Evolutionary conservation across 352 stramenopile species (phyloP), one percentile per base, ranked within the genome.

Genomic region (Elongisporangium senticosum): DNA sequence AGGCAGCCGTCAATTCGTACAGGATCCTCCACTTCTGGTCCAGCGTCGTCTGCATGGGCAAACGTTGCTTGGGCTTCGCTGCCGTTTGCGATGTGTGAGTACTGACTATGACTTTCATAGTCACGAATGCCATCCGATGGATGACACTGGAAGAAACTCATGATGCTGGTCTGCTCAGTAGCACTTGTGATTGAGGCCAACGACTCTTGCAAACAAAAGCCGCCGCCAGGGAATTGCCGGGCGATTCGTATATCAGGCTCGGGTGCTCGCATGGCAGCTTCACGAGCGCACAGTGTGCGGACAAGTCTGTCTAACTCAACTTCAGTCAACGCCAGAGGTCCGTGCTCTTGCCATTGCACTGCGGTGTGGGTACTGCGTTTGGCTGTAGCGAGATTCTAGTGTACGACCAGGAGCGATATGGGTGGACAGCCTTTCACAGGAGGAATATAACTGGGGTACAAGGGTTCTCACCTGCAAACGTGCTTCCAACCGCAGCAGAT

Each of bases 191-290:
- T 26, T 21, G 22, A 17, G 7, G 15, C 49, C 4, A 64, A 26
- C 14, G 51, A 67, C 51, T 64, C 68, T 14, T 80, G 74, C 2
- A 83, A 55, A 21, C 69, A 74, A 17, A 78, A 83, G 3, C 39
- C 37, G 15, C 51, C 58, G 14, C 40, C 55, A 3, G 15, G 33
- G 8, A 62, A 59, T 17, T 56, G 20, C 8, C 72, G 62, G 1
- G 65, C n/a, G 13, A 75, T 53, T 2, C 21, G 15, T 17, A 71
- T 7, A 7, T 75, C 60, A 0, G 68, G 65, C 15, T 64, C 58
- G 1, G 51, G 5, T 1, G 61, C 51, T 1, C 57, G 68, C 66
- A 80, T 71, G 22, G 61, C 64, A 15, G 61, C 51, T 53, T 83
- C 68, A 0, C 68, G 55, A 2, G 59, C 49, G 22, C 68, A 80